These are phyloP conservation scores for Centella asiatica DNA, from an alignment of 129 eudicot genomes.

Conservation along the genomic window DNA sequence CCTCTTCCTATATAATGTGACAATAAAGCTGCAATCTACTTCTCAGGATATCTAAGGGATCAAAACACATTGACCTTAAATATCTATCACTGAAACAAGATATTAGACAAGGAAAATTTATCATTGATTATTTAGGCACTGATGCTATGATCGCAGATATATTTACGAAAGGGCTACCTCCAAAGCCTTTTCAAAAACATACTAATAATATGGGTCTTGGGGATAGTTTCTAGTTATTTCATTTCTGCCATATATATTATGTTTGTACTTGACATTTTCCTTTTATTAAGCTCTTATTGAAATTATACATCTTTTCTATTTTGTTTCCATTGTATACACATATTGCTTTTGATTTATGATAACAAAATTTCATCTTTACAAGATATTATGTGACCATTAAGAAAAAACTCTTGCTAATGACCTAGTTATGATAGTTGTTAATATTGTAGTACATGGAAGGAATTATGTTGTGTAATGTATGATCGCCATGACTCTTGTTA, in stretches of 20 bases:
- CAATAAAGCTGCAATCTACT: background rate
- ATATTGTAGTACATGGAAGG: too few species aligned
- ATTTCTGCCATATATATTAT: too few species aligned
- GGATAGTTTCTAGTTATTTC: background rate
- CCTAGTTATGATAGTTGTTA: background rate
- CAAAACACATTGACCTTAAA: background rate
- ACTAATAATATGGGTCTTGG: background rate
- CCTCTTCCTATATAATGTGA: background rate
- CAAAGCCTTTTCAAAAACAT: background rate
- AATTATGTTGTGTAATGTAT: background rate
- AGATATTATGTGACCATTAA: background rate
- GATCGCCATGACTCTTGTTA: constrained; percentile 1
- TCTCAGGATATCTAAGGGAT: background rate
- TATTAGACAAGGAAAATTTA: background rate
- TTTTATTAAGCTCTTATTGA: background rate
- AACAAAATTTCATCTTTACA: background rate
- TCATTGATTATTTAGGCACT: background rate
- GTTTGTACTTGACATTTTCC: background rate
- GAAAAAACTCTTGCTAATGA: background rate
- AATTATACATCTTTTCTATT: background rate
- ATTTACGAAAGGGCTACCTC: constrained; percentile 1
- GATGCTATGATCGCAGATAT: background rate
- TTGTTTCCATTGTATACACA: background rate
- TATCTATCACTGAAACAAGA: background rate
- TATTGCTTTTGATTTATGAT: background rate